Evolutionary conservation across 148 eudicot genomes (phyloP), one percentile per base, ranked within the genome.

Genomic region (Dysphania ambrosioides): DNA sequence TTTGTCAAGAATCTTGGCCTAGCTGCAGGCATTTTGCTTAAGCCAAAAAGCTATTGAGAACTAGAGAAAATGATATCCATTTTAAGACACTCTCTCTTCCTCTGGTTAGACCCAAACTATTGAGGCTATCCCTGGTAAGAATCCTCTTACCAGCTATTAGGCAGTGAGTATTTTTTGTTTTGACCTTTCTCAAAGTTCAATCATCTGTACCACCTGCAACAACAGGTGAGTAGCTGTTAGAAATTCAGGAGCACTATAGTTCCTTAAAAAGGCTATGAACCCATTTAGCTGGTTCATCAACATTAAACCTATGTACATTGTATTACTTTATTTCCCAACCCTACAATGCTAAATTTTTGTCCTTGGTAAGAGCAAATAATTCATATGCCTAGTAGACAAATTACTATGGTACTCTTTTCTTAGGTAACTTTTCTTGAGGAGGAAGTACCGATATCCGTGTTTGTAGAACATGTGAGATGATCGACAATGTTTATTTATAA

Each of bases 121-220:
- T 34, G 44, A 75, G 72, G 36, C 38, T 34, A 2, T 34, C 65
- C 21, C 59, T 66, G 78, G 72, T 75, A 75, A 67, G 78, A 75
- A 35, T 34, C 11, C 42, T n/a, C 40, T 66, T 27, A 11, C 26
- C 53, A 2, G 36, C 21, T n/a, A 5, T 66, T 26, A 55, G 72
- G 24, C 49, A 36, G 18, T 6, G 41, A 7, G 36, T 18, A 10
- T 32, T 18, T 64, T 32, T 47, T 15, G 19, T 12, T 19, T 21
- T 32, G 24, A 11, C 63, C 63, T 59, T 7, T 23, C 63, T 11
- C 63, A n/a, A n/a, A n/a, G 6, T 47, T 58, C 31, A 51, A 51
- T 18, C 23, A 51, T 51, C 23, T 51, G 57, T 51, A 51, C 8
- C 8, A 51, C 3, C 18, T 18, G 23, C 24, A 18, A 1, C n/a